These are phyloP conservation scores for Lactuca saligna DNA, from an alignment of 129 eudicot genomes.

Conservation along the genomic window DNA sequence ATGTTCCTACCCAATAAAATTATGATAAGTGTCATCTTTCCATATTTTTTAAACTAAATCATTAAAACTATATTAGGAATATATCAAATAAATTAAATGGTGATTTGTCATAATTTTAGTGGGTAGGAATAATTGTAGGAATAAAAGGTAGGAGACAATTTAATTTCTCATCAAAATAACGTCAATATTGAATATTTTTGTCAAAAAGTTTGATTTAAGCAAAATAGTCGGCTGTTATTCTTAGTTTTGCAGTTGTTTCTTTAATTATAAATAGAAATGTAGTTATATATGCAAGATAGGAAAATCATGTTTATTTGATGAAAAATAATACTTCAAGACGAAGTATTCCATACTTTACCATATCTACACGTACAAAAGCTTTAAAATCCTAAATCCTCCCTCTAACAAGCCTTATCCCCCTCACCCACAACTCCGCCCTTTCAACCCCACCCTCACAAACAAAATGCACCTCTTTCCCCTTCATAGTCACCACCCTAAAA, in stretches of 20 bases:
- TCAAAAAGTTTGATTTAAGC: too few relatives aligned
- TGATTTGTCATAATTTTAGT: too few relatives aligned
- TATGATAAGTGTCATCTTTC: too few relatives aligned
- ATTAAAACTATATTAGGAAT: too few relatives aligned
- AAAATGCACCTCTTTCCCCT: slow-evolving; percentile 93
- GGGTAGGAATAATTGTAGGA: too few relatives aligned
- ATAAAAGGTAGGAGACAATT: too few relatives aligned
- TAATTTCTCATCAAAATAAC: too few relatives aligned
- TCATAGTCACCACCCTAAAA: slow-evolving; percentile 69
- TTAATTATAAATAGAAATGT: background rate
- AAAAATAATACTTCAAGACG: slow-evolving; percentile 60
- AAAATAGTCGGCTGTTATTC: background rate
- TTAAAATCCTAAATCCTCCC: slow-evolving; percentile 32
- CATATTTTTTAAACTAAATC: too few relatives aligned
- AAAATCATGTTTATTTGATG: slow-evolving; percentile 21
- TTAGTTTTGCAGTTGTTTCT: background rate
- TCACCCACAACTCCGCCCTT: slow-evolving; percentile 84
- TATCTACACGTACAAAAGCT: slow-evolving; percentile 34
- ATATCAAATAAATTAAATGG: too few relatives aligned
- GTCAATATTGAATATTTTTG: too few relatives aligned
- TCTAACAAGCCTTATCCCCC: slow-evolving; percentile 78
- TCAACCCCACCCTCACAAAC: slow-evolving; percentile 83
- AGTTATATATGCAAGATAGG: slow-evolving; percentile 2
- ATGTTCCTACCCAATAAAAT: too few relatives aligned
- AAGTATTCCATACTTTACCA: slow-evolving; percentile 49